Base-by-base conservation (phyloP, 75 land plant genomes). In the Sequoiadendron giganteum region DNA sequence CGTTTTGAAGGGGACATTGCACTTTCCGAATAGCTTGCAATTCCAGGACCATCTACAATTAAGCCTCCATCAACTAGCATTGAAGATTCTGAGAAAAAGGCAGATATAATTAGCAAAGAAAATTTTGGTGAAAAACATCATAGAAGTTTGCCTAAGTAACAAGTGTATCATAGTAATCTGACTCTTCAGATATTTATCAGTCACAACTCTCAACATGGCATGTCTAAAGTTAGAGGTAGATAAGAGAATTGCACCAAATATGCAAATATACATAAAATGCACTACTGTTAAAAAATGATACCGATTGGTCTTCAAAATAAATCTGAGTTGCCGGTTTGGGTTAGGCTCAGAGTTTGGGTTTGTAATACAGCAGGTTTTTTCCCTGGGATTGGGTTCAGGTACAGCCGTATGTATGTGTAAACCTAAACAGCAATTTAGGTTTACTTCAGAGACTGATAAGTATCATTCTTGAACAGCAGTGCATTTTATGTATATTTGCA, bases 1-100 rank as follows among this genome's bases (percentile, higher is more conserved):
- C 86, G 93, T 73, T 91, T 91, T 21, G 90, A 49, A 86, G 89
- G 87, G 84, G 87, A 85, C 65, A 89, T 88, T n/a, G 87, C 89
- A 88, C 86, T 25, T 43, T 84, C 90, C 19, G 86, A 77, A 58
- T 80, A 52, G 38, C 75, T 77, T 78, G 54, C 76, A 79, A 86
- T 88, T 82, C 86, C 87, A 87, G 90, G 76, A 80, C 83, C 86
- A 87, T 89, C 90, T 81, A 85, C 73, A 72, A 45, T 5, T 61
- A 47, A 45, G 47, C 52, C 32, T 42, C 54, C 83, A 88, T 82
- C 87, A 32, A 72, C 14, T 87, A 45, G 49, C 30, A 68, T 48
- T 36, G 85, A 76, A 80, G 80, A 70, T 88, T 90, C 90, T 88
- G 70, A 21, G 36, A 32, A 84, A 84, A 49, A 11, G 7, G 10